phyloP scores from a whole-genome alignment of 2,329 filamentous ascomycete genomes.

The Phaeophleospora eucalypticola region DNA sequence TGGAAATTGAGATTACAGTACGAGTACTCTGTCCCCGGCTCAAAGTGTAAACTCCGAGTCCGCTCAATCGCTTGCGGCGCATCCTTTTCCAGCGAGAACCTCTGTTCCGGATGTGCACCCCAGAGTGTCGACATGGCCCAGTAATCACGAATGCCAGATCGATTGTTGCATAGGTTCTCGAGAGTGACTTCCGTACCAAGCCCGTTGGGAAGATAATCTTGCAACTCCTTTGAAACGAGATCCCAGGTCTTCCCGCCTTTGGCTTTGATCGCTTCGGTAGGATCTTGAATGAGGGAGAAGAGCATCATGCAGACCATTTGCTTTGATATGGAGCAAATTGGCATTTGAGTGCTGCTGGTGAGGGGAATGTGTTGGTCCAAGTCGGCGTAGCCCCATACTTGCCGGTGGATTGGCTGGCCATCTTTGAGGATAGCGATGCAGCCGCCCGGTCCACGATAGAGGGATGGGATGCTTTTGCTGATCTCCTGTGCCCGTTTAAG shows the following conservation, averaged over 20 bases:
- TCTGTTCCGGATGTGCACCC: constrained; percentile 40
- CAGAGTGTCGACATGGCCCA: constrained; percentile 42
- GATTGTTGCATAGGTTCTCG: constrained; percentile 38
- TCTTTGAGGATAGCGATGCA: constrained; percentile 41
- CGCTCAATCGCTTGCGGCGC: constrained; percentile 28
- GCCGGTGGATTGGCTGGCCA: constrained; percentile 39
- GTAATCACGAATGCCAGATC: constrained; percentile 45
- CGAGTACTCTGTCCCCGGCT: constrained; percentile 41
- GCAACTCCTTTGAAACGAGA: constrained; percentile 25
- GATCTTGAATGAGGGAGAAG: constrained; percentile 32
- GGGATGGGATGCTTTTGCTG: neutral
- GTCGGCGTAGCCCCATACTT: constrained; percentile 44
- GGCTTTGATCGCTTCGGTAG: constrained; percentile 28
- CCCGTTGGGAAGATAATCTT: constrained; percentile 32
- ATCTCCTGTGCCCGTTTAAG: neutral
- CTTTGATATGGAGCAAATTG: constrained; percentile 48
- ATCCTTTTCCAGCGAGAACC: constrained; percentile 37
- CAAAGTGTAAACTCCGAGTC: constrained; percentile 40
- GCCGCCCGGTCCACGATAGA: constrained; percentile 39
- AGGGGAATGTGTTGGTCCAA: constrained; percentile 38
- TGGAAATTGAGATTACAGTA: constrained; percentile 47
- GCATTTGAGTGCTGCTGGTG: constrained; percentile 36
- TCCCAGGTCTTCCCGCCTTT: constrained; percentile 11
- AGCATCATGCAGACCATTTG: constrained; percentile 42
- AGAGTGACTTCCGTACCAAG: constrained; percentile 32